Percentiles rank a stretch among this genome's conserved stretches.
phyloP scores from a whole-genome alignment of 495 filamentous ascomycete species.

The Podospora appendiculata region DNA sequence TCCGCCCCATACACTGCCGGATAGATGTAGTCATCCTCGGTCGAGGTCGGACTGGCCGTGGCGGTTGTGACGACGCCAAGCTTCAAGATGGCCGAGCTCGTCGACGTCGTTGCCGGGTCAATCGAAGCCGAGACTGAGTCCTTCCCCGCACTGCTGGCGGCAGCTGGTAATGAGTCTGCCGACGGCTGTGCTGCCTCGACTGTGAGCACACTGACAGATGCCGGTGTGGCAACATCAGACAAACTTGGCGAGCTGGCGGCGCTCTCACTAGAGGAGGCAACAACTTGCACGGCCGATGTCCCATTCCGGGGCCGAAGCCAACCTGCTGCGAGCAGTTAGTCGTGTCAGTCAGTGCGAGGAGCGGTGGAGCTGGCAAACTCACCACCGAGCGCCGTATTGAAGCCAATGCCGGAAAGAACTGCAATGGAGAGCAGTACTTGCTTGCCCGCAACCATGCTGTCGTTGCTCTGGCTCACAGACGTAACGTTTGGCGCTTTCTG shows the following conservation, averaged over 20 bases:
- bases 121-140: too few species aligned
- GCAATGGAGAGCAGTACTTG: slow-evolving; percentile 22
- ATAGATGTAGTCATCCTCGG: slow-evolving; percentile 7
- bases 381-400: slow-evolving; percentile 22
- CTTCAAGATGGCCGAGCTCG: background rate
- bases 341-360: background rate
- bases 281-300: too few species aligned
- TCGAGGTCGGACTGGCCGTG: background rate
- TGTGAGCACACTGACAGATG: too few species aligned
- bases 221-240: too few species aligned
- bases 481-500: background rate
- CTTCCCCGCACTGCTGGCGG: too few species aligned
- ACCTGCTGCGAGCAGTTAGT: background rate
- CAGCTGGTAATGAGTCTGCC: too few species aligned
- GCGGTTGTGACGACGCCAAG: too few species aligned
- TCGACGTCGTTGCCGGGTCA: too few species aligned
- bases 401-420: slow-evolving; percentile 17
- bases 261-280: too few species aligned
- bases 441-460: slow-evolving; percentile 22
- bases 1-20: slow-evolving; percentile 7
- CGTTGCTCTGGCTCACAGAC: background rate
- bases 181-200: too few species aligned
- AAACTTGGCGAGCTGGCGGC: too few species aligned
- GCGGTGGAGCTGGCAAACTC: background rate
- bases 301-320: background rate